phyloP scores from a whole-genome alignment of 331 rosid genomes.

The Pyracantha coccinea region DNA sequence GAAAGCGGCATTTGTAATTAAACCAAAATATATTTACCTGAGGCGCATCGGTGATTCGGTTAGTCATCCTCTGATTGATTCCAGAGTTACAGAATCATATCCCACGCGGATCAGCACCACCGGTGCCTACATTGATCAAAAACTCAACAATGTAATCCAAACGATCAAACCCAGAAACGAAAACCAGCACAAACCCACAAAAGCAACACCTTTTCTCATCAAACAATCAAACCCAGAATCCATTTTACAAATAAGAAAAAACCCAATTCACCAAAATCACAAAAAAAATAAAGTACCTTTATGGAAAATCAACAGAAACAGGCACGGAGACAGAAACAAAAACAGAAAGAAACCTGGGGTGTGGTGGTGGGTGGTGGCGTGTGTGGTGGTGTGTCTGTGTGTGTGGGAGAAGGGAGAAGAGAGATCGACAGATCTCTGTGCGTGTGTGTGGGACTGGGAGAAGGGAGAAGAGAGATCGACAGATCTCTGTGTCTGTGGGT shows the following conservation, averaged over 20 bases:
- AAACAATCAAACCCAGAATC: background rate
- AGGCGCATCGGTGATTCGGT: slow-evolving; percentile 46
- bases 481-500: no score
- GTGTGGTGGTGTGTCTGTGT: no score
- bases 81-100: slow-evolving; percentile 47
- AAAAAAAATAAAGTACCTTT: slow-evolving; percentile 19
- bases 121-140: slow-evolving; percentile 28
- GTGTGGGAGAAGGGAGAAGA: no score
- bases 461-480: no score
- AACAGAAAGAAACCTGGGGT: no score
- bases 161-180: slow-evolving; percentile 1
- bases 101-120: slow-evolving; percentile 24
- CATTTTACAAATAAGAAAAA: background rate
- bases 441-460: no score
- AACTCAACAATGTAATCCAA: slow-evolving; percentile 19
- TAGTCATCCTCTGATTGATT: slow-evolving; percentile 61
- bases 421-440: no score
- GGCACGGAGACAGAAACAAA: no score
- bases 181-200: background rate
- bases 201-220: background rate
- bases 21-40: slow-evolving; percentile 32
- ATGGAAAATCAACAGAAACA: background rate
- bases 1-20: background rate
- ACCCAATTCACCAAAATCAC: background rate
- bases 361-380: no score